Conservation (phyloP, 192 early-diverging fungal species). For the Physocladia obscura region DNA sequence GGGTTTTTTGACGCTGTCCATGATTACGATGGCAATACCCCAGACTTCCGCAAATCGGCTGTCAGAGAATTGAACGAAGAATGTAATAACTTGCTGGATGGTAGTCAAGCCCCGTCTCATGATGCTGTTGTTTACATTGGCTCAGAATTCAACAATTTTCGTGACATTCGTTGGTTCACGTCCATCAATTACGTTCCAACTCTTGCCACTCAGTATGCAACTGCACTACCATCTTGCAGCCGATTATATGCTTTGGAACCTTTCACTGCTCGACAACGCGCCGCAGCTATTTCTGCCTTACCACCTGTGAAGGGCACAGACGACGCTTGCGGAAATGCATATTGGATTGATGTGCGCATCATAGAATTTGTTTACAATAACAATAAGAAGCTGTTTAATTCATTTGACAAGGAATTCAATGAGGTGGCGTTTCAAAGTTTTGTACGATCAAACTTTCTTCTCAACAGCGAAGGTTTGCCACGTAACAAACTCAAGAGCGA, state of each 20-base stretch:
- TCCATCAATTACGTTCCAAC: constrained; percentile 15
- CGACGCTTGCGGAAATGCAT: constrained; percentile 24
- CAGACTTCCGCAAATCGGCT: constrained; percentile 9
- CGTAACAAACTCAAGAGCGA: constrained; percentile 15
- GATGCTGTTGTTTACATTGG: background rate
- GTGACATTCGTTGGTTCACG: constrained; percentile 17
- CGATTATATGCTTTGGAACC: background rate
- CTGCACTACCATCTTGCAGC: background rate
- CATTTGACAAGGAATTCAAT: background rate
- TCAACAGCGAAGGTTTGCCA: background rate
- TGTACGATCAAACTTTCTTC: background rate
- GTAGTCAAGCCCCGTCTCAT: background rate
- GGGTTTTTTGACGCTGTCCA: constrained; percentile 10
- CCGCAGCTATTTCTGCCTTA: background rate
- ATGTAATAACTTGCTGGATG: constrained; percentile 5
- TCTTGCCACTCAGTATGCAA: constrained; percentile 7
- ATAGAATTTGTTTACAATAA: background rate
- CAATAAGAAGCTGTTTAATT: background rate
- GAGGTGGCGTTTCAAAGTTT: background rate
- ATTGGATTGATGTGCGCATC: constrained; percentile 17
- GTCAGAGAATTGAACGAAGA: constrained; percentile 21
- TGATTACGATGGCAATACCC: background rate
- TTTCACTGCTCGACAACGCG: background rate
- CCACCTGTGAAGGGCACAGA: constrained; percentile 1
- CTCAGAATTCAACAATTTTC: constrained; percentile 11